These are phyloP conservation scores for Nidula niveotomentosa DNA, from an alignment of 1,284 basidiomycete genomes.

Conservation along the genomic window DNA sequence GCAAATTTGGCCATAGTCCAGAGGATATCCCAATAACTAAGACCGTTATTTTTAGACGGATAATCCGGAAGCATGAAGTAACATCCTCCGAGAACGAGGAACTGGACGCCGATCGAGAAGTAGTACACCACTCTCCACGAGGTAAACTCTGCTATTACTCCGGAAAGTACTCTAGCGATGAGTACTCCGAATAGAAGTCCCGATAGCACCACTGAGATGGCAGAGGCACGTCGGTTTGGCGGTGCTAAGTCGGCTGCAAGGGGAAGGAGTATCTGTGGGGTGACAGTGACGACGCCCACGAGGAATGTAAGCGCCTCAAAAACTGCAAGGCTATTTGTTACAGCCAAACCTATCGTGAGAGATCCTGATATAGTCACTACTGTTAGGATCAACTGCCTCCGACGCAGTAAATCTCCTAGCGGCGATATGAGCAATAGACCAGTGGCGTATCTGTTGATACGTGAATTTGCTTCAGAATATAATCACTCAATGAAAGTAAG, in stretches of 20 bases:
- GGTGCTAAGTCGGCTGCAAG: constrained; percentile 70
- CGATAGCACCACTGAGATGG: constrained; percentile 65
- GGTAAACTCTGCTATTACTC: constrained; percentile 61
- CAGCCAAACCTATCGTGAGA: constrained; percentile 56
- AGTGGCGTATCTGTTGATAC: constrained; percentile 43
- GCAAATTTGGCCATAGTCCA: constrained; percentile 69
- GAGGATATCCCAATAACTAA: constrained; percentile 63
- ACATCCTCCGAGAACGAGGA: constrained; percentile 45
- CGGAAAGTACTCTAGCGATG: constrained; percentile 66
- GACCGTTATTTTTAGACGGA: constrained; percentile 55
- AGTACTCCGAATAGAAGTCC: constrained; percentile 73
- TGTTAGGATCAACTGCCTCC: constrained; percentile 52
- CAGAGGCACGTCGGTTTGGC: constrained; percentile 57
- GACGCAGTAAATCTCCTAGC: constrained; percentile 64
- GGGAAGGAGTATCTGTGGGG: constrained; percentile 61
- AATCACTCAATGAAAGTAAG: not conserved
- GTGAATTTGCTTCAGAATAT: not conserved
- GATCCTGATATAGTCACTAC: constrained; percentile 43
- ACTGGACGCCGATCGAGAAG: constrained; percentile 60
- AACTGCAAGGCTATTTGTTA: constrained; percentile 44
- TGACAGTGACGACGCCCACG: constrained; percentile 54
- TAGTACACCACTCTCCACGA: constrained; percentile 70
- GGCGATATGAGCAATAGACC: constrained; percentile 66
- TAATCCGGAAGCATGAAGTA: constrained; percentile 70
- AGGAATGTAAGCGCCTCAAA: constrained; percentile 61